Percentiles rank a stretch among this genome's conserved stretches.
These are phyloP conservation scores for Nannochloris sp. DNA, from an alignment of 139 green algal species.

Conservation along the genomic window DNA sequence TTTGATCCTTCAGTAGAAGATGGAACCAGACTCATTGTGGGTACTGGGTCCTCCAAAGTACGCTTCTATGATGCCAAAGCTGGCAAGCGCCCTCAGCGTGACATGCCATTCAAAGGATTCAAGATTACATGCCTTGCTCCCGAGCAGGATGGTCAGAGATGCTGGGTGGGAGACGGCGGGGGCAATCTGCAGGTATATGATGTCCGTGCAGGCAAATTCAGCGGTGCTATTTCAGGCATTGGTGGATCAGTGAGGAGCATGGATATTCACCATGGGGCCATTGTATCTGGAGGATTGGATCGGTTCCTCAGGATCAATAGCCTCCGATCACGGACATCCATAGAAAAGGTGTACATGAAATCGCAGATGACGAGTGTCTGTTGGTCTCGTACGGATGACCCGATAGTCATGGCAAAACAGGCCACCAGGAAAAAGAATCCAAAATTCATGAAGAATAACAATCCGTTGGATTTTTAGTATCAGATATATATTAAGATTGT, in stretches of 20 bases:
- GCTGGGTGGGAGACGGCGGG: constrained; percentile 51
- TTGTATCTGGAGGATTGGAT: constrained; percentile 59
- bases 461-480: too few species aligned
- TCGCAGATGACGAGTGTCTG: constrained; percentile 38
- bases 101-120: constrained; percentile 39
- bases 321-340: constrained; percentile 21
- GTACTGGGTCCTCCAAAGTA: constrained; percentile 35
- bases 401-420: too few species aligned
- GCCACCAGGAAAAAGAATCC: too few species aligned
- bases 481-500: too few species aligned
- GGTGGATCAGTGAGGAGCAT: constrained; percentile 35
- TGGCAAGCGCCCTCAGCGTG: constrained; percentile 50
- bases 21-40: constrained; percentile 18
- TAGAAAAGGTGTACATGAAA: constrained; percentile 52
- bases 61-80: constrained; percentile 32
- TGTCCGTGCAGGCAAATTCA: constrained; percentile 27
- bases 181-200: constrained; percentile 52
- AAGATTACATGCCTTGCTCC: constrained; percentile 39
- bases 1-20: constrained; percentile 6
- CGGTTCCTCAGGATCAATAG: constrained; percentile 52
- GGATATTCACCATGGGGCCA: constrained; percentile 27
- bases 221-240: constrained; percentile 36
- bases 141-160: constrained; percentile 29
- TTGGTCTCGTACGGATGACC: background rate
- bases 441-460: too few species aligned